A percentile compares a stretch with the other conserved stretches of the same genome.
Conservation (phyloP, 176 grass and related monocot genomes). For the bread wheat (Triticum aestivum) region IWGSC_CS_RefSeq_v2.1 NC_057799.1:226024808-226025307, state of each 20-base stretch:
- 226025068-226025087: not conserved
- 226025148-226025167: not conserved
- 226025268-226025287: not conserved
- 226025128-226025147: not conserved
- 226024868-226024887: slow-evolving; percentile 58
- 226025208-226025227: not conserved
- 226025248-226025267: slow-evolving; percentile 9
- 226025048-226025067: not conserved
- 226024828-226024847: slow-evolving; percentile 64
- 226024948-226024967: not conserved
- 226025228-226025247: not conserved
- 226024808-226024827: slow-evolving; percentile 83
- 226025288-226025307: not conserved
- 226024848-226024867: slow-evolving; percentile 61
- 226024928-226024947: not conserved
- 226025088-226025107: slow-evolving; percentile 10
- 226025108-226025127: not conserved
- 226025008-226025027: not conserved
- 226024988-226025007: not conserved
- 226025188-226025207: not conserved
- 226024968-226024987: not conserved
- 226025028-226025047: not conserved
- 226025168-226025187: not conserved
- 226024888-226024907: slow-evolving; percentile 53
- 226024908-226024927: slow-evolving; percentile 45